Base-by-base conservation (phyloP, 495 filamentous ascomycete species). In the Tirmania nivea region DNA sequence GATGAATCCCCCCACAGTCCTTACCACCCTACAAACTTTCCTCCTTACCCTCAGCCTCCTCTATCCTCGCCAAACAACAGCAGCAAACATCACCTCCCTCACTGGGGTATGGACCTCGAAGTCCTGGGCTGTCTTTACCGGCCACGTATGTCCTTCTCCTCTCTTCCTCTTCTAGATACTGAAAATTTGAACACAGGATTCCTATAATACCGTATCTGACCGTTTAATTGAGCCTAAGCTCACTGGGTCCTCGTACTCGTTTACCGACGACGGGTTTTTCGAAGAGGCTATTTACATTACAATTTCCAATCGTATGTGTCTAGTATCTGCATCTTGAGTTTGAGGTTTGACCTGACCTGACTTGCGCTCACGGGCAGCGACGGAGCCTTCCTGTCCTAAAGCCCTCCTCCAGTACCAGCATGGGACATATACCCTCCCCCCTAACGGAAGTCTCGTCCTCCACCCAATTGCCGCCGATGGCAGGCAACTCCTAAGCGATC, bases 231-330 rank as follows among this genome's bases (percentile, higher is more conserved):
- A 88, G 62, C 83, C 83, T 1, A 66, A 70, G 17, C 70, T 78
- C 56, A 78, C 83, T 0, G 83, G 83, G n/a, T 81, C 84, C 60
- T 86, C 83, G 0, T 88, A 84, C 65, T 86, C 83, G 8, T 88
- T 88, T 61, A 81, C 79, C 6, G 70, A 66, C 51, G 75, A 85
- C 58, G 83, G 83, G 21, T 69, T 75, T 65, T 88, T 76, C 61
- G 83, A 88, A 65, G 74, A 78, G 59, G 82, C 83, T 16, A 77
- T 79, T 62, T 88, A 84, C 66, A 71, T 82, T 51, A 80, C 80
- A 20, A 63, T 86, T 56, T 67, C 83, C 35, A 86, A 86, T 65
- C 83, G 25, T 31, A 31, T 7, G 25, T 31, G 25, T 7, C 25
- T 31, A 31, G 7, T 31, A 31, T 31, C 25, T 31, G 5, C 25